Evolutionary conservation across 1,284 basidiomycete species (phyloP).

Genomic region (Mycena sp.): DNA sequence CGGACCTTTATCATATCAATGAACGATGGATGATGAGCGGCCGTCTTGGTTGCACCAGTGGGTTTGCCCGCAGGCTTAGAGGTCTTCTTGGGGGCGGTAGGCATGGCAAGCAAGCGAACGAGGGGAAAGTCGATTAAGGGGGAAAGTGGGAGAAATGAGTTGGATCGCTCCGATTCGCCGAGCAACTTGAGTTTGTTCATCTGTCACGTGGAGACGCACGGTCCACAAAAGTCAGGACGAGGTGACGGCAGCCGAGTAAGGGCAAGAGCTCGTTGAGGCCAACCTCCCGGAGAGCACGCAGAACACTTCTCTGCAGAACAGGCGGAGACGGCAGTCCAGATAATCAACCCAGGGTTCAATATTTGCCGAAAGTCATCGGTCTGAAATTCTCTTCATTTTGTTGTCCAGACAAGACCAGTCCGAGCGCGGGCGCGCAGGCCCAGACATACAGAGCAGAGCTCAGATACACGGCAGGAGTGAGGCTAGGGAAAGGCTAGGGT

Average conservation of each 20-base stretch:
- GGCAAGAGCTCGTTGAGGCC: neutral
- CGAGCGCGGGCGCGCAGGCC: no score
- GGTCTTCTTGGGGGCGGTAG: constrained; percentile 42
- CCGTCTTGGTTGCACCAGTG: constrained; percentile 46
- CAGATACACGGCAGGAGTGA: no score
- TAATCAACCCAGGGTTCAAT: no score
- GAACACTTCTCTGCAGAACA: no score
- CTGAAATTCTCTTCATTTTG: no score
- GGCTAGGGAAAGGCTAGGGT: no score
- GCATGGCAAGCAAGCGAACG: constrained; percentile 33
- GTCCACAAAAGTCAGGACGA: constrained; percentile 43
- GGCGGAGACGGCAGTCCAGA: no score
- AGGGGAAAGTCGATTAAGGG: constrained; percentile 30
- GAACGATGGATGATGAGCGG: constrained; percentile 59
- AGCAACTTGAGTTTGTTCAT: constrained; percentile 34
- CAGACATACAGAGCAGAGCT: no score
- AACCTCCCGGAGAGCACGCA: no score
- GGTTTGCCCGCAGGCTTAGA: constrained; percentile 45
- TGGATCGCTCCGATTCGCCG: constrained; percentile 36
- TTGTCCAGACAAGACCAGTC: no score
- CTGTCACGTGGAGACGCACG: constrained; percentile 46
- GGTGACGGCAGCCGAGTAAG: neutral
- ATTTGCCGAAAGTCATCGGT: no score
- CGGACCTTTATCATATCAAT: constrained; percentile 64
- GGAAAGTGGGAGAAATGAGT: no score